These are phyloP conservation scores for Candida orba DNA, from an alignment of 805 yeast species.

Conservation along the genomic window DNA sequence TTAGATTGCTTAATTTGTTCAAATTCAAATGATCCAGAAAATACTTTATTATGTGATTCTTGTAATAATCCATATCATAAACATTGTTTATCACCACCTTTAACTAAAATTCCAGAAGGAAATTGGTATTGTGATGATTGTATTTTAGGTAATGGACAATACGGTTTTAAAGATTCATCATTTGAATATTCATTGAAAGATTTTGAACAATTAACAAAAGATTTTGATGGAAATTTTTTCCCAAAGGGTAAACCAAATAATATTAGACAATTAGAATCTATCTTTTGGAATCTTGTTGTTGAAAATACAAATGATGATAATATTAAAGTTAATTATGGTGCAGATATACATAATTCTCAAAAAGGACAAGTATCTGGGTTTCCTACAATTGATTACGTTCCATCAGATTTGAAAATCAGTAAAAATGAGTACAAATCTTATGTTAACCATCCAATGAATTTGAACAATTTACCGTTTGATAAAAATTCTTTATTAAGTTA, in stretches of 20 bases:
- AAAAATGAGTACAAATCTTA: constrained; percentile 28
- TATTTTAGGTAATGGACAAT: constrained; percentile 79
- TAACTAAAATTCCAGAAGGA: constrained; percentile 44
- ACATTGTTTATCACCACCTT: constrained; percentile 55
- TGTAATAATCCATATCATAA: constrained; percentile 67
- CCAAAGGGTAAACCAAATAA: constrained; percentile 23
- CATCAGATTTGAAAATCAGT: constrained; percentile 16
- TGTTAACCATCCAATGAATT: constrained; percentile 62
- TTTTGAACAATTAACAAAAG: constrained; percentile 49
- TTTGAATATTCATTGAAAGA: constrained; percentile 47
- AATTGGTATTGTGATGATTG: constrained; percentile 83
- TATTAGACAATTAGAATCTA: constrained; percentile 44
- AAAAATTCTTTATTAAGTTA: constrained; percentile 63
- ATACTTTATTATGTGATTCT: constrained; percentile 59
- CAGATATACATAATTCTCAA: constrained; percentile 64
- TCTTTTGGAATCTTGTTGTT: constrained; percentile 60
- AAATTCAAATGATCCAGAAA: constrained; percentile 34
- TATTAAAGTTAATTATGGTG: constrained; percentile 71
- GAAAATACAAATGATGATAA: constrained; percentile 28
- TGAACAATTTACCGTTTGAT: constrained; percentile 64
- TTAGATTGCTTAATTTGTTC: constrained; percentile 43
- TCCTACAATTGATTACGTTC: constrained; percentile 42
- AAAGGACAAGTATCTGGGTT: constrained; percentile 72
- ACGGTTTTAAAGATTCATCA: constrained; percentile 74
- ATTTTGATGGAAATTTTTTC: constrained; percentile 41